Conservation (phyloP, 371 early-diverging fungal species). For the Blakeslea trispora region DNA sequence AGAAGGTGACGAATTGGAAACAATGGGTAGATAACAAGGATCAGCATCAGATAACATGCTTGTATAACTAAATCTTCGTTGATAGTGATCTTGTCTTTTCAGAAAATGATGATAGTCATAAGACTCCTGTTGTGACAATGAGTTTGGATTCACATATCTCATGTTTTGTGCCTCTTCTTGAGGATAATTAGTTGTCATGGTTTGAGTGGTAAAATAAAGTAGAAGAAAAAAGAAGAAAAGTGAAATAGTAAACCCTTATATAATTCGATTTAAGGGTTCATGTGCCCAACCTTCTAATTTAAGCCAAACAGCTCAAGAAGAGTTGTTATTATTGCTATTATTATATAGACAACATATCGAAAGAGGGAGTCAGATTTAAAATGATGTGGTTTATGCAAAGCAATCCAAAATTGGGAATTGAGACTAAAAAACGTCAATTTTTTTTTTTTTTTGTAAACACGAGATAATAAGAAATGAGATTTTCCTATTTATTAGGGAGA, state of each 20-base stretch:
- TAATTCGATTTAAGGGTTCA: conserved; percentile 14
- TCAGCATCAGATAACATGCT: conserved; percentile 45
- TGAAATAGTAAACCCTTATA: conserved; percentile 9
- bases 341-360: conserved; percentile 11
- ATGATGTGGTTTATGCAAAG: conserved; percentile 20
- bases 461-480: no score
- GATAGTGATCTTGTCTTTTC: conserved; percentile 18
- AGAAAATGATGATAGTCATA: conserved; percentile 18
- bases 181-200: conserved; percentile 14
- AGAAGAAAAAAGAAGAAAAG: background rate
- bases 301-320: conserved; percentile 9
- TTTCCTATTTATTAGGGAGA: background rate
- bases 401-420: conserved; percentile 14
- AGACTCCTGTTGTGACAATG: conserved; percentile 11
- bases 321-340: background rate
- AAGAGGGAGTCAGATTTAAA: conserved; percentile 28
- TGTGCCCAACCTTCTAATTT: conserved; percentile 14
- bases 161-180: conserved; percentile 14
- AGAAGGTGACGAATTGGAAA: conserved; percentile 29
- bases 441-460: conserved; percentile 13
- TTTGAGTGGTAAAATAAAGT: conserved; percentile 1
- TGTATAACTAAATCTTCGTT: conserved; percentile 46
- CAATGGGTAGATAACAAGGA: conserved; percentile 24
- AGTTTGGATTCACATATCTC: conserved; percentile 32
- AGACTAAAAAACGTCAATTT: conserved; percentile 25